A percentile compares a stretch with the other conserved stretches of the same genome.
Conservation (phyloP, 2,329 filamentous ascomycete genomes). For the Fusarium sp. region DNA sequence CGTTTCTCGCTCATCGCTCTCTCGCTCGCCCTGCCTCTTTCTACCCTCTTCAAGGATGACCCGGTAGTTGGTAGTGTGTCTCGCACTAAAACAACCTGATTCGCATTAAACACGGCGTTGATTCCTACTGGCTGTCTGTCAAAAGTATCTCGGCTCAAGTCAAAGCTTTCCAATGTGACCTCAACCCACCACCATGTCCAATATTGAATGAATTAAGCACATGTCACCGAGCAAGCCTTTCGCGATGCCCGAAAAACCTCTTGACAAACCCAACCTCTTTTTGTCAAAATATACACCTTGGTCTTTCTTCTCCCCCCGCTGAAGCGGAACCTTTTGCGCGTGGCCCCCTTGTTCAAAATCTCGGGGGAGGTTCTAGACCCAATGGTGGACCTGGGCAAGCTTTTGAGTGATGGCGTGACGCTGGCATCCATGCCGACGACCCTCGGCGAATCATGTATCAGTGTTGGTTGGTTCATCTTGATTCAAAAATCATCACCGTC, state of each 20-base stretch:
- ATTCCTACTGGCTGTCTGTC: background rate
- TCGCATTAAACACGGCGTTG: background rate
- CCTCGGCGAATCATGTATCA: background rate
- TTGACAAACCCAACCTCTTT: background rate
- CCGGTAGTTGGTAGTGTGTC: constrained; percentile 1
- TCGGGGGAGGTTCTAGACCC: constrained; percentile 9
- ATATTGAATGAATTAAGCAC: background rate
- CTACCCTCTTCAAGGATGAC: background rate
- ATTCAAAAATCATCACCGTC: background rate
- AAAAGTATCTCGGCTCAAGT: background rate
- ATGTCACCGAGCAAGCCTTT: background rate
- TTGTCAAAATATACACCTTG: background rate
- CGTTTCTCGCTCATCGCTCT: too few species aligned
- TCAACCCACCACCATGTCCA: background rate
- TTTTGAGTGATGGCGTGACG: constrained; percentile 1
- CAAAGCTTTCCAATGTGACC: background rate
- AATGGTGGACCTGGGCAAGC: constrained; percentile 8
- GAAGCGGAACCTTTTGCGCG: constrained; percentile 21
- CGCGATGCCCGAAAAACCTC: constrained; percentile 4
- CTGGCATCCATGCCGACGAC: background rate
- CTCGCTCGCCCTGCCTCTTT: background rate
- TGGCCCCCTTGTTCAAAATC: constrained; percentile 27
- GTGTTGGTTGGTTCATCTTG: background rate
- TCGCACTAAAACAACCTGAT: background rate
- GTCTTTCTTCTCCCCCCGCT: constrained; percentile 4